Evolutionary conservation across 805 yeast species (phyloP).

Genomic region (Komagataella pseudopastoris): DNA sequence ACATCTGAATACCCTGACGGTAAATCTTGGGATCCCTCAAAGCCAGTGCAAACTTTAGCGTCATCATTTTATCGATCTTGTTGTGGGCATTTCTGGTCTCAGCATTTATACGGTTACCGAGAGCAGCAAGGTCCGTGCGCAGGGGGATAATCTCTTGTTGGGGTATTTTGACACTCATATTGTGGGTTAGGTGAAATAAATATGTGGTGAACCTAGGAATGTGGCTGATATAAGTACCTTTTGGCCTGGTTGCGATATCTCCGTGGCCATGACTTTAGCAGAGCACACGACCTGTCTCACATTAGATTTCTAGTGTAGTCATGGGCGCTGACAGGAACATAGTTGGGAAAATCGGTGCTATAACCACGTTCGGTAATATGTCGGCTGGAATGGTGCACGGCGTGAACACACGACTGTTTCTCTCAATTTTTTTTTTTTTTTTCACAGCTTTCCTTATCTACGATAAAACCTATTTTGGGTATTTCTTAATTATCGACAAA

Average conservation of each 20-base stretch:
- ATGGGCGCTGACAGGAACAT: not conserved
- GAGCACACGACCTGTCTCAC: not conserved
- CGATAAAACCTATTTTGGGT: not conserved
- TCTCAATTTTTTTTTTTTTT: no score
- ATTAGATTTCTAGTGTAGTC: not conserved
- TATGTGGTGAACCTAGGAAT: not conserved
- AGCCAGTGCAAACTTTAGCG: slow-evolving; percentile 61
- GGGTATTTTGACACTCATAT: slow-evolving; percentile 2
- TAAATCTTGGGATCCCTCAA: slow-evolving; percentile 62
- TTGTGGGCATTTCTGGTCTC: slow-evolving; percentile 58
- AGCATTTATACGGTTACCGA: slow-evolving; percentile 67
- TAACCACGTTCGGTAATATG: not conserved
- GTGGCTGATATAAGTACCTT: not conserved
- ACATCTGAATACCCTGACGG: slow-evolving; percentile 69
- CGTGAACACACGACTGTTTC: not conserved
- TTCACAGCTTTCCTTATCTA: not conserved
- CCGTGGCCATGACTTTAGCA: not conserved
- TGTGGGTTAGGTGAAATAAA: not conserved
- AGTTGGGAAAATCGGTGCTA: not conserved
- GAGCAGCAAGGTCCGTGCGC: slow-evolving; percentile 72
- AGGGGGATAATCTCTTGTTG: slow-evolving; percentile 54
- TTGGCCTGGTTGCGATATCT: not conserved
- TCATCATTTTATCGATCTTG: slow-evolving; percentile 53
- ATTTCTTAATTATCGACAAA: not conserved
- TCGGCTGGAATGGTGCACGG: not conserved